Conservation (phyloP, 495 filamentous ascomycete species). For the Xylaria acuta region DNA sequence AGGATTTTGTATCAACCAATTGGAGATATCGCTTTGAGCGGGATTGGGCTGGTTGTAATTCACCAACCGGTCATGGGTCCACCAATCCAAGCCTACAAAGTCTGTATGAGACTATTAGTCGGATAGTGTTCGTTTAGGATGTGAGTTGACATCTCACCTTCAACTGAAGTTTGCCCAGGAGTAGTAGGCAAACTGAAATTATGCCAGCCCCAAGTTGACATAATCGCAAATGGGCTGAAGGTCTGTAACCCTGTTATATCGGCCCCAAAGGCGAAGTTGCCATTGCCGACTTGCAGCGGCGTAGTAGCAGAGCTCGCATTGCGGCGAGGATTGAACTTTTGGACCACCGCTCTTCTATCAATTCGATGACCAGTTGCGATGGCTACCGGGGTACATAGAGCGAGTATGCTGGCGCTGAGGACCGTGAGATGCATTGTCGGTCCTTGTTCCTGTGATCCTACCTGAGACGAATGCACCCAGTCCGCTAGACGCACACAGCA, state of each 20-base stretch:
- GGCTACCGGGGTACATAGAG: not conserved
- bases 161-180: slow-evolving; percentile 44
- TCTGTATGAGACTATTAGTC: slow-evolving; percentile 32
- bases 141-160: slow-evolving; percentile 36
- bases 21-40: slow-evolving; percentile 55
- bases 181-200: slow-evolving; percentile 61
- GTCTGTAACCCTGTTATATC: slow-evolving; percentile 64
- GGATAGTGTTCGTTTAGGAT: not conserved
- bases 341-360: slow-evolving; percentile 45
- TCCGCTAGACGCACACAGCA: not conserved
- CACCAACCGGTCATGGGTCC: slow-evolving; percentile 60
- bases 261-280: slow-evolving; percentile 63
- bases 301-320: slow-evolving; percentile 54
- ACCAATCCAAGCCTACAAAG: slow-evolving; percentile 57
- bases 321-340: slow-evolving; percentile 50
- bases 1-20: slow-evolving; percentile 61
- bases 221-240: slow-evolving; percentile 63
- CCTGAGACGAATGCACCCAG: not conserved
- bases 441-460: not conserved
- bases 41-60: slow-evolving; percentile 61
- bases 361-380: slow-evolving; percentile 24
- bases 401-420: slow-evolving; percentile 26
- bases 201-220: slow-evolving; percentile 65
- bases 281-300: slow-evolving; percentile 61
- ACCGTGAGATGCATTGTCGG: slow-evolving; percentile 8